Conservation (phyloP, 2,329 filamentous ascomycete genomes). For the Ophioceras dolichostomum region DNA sequence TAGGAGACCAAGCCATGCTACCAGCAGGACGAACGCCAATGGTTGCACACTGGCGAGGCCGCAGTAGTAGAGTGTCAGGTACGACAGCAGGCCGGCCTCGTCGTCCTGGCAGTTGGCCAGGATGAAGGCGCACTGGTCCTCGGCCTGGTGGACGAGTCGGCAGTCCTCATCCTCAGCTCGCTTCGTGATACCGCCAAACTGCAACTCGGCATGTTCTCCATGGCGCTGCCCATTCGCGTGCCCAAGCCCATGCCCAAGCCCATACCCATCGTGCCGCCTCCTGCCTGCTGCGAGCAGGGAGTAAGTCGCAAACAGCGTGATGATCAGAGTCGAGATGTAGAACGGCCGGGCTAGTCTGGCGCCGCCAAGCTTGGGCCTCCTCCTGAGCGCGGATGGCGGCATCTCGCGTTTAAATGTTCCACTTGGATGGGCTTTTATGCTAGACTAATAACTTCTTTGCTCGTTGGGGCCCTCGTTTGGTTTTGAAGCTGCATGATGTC, state of each 20-base stretch:
- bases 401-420: too few species aligned
- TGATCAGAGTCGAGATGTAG: conserved; percentile 30
- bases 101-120: conserved; percentile 73
- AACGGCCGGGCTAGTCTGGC: conserved; percentile 28
- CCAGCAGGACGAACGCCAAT: conserved; percentile 66
- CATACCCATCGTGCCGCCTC: conserved; percentile 1
- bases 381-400: too few species aligned
- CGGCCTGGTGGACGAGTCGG: conserved; percentile 61
- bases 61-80: conserved; percentile 89
- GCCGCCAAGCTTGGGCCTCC: conserved; percentile 16
- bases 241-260: too few species aligned
- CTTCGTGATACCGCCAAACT: background rate
- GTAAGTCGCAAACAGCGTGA: conserved; percentile 32
- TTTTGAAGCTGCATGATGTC: background rate
- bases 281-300: conserved; percentile 28
- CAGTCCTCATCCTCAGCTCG: conserved; percentile 43
- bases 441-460: too few species aligned
- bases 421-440: too few species aligned
- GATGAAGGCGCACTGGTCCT: conserved; percentile 81
- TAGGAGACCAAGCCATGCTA: conserved; percentile 74
- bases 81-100: conserved; percentile 79
- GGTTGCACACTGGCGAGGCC: conserved; percentile 53
- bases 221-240: too few species aligned
- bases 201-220: too few species aligned
- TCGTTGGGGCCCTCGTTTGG: too few species aligned